Evolutionary conservation across 2,329 filamentous ascomycete species (phyloP).

Genomic region (Dothistroma septosporum): DNA sequence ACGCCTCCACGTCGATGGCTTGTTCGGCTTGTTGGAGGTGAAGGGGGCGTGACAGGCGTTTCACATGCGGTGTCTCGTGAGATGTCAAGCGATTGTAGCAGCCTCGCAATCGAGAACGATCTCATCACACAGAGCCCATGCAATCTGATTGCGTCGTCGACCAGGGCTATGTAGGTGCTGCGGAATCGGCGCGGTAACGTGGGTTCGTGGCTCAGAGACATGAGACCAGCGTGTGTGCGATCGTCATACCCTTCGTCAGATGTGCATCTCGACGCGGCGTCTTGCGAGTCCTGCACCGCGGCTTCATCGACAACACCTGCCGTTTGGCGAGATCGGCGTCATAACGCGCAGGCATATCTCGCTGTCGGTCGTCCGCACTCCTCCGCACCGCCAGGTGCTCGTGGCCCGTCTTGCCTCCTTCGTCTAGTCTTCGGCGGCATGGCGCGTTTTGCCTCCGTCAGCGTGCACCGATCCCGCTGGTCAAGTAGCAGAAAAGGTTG

Average conservation of each 20-base stretch:
- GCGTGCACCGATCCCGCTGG: neutral
- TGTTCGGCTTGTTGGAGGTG: no score
- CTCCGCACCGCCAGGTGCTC: neutral
- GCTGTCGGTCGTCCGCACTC: neutral
- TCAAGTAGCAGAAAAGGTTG: neutral
- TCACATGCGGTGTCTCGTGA: neutral
- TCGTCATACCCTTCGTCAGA: neutral
- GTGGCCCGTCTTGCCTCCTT: neutral
- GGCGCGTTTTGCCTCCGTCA: conserved; percentile 7
- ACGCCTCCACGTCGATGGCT: conserved; percentile 1
- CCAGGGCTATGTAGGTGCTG: neutral
- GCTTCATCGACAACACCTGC: neutral
- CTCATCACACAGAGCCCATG: neutral
- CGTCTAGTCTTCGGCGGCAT: conserved; percentile 2
- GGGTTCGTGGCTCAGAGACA: neutral
- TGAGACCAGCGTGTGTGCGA: neutral
- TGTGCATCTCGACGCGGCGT: neutral
- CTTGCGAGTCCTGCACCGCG: neutral
- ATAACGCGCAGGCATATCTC: neutral
- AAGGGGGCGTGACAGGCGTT: neutral
- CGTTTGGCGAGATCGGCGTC: neutral
- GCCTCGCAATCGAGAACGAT: neutral
- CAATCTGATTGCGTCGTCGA: conserved; percentile 6
- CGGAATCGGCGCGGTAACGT: neutral
- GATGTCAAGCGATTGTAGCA: conserved; percentile 1